Conservation (phyloP, 2,329 filamentous ascomycete species). For the Stachybotrys echinatus region DNA sequence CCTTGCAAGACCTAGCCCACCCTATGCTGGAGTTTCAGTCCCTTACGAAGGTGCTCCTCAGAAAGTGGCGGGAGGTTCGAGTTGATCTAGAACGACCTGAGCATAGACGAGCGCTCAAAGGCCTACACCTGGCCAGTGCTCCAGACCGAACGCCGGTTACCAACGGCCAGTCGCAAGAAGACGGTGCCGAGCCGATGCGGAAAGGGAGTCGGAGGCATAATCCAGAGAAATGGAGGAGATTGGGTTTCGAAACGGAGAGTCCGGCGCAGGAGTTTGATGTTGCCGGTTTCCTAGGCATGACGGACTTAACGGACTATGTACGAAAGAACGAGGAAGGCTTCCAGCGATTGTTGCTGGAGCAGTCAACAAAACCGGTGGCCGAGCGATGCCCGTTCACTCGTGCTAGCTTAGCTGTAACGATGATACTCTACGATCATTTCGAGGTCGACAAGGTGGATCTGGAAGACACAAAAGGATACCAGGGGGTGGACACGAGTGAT, state of each 20-base stretch:
- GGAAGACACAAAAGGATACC: slow-evolving; percentile 72
- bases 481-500: slow-evolving; percentile 68
- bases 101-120: slow-evolving; percentile 80
- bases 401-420: slow-evolving; percentile 80
- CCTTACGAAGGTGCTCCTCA: slow-evolving; percentile 79
- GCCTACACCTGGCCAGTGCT: slow-evolving; percentile 76
- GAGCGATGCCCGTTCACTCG: slow-evolving; percentile 83
- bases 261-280: slow-evolving; percentile 80
- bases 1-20: slow-evolving; percentile 83
- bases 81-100: slow-evolving; percentile 85
- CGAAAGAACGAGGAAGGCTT: slow-evolving; percentile 88
- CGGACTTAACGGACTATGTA: slow-evolving; percentile 94
- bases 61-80: slow-evolving; percentile 80
- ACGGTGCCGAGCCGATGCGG: slow-evolving; percentile 29
- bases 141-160: slow-evolving; percentile 45
- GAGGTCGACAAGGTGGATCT: slow-evolving; percentile 81
- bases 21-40: slow-evolving; percentile 91
- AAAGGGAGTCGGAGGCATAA: slow-evolving; percentile 70
- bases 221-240: slow-evolving; percentile 84
- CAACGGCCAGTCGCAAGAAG: slow-evolving; percentile 33
- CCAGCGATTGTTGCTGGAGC: slow-evolving; percentile 86
- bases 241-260: slow-evolving; percentile 89
- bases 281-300: slow-evolving; percentile 89
- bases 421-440: slow-evolving; percentile 91
- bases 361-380: slow-evolving; percentile 64